Evolutionary conservation across 768 basidiomycete genomes (phyloP), one percentile per base, ranked within the genome.

Genomic region (Suillus discolor): DNA sequence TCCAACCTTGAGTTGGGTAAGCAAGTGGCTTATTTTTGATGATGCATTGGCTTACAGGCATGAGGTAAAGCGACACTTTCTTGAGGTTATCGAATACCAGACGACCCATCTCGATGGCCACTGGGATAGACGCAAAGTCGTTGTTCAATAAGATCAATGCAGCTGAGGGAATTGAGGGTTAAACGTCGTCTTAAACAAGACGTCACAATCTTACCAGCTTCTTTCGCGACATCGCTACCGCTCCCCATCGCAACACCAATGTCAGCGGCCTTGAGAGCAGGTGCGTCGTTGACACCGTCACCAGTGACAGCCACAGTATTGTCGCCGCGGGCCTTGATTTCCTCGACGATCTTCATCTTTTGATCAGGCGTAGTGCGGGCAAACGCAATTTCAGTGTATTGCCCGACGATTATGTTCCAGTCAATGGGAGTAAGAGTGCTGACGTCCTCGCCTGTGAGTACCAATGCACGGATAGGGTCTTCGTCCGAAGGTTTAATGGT

Each of bases 41-140:
- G 18, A 31, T 49, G 11, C 18, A 49, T 18, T 61, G 18, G 68
- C 76, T 57, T 65, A 81, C 79, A 12, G 83, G 83, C 72, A 83
- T 79, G 11, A 84, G 71, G 65, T 82, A 81, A n/a, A 81, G 68
- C 20, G 80, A 80, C 49, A 83, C 74, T 79, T 86, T 82, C 81
- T 84, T 81, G 63, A 88, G 69, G 68, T 88, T 88, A 69, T 87
- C 85, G 65, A 87, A 87, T 1, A 86, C 83, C 47, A 85, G 73
- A 44, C 87, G 84, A 61, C 87, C 87, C 73, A 87, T 83, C 68
- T 86, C 80, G 66, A 88, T 85, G 1, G 85, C 87, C 62, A 82
- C 79, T 5, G 82, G 82, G 68, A 89, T 87, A 11, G 86, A 85
- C 6, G 83, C 78, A 67, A 89, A 85, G 74, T 87, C 83, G 65